phyloP scores from a whole-genome alignment of 345 rosid genomes.

The Linum trigynum region DNA sequence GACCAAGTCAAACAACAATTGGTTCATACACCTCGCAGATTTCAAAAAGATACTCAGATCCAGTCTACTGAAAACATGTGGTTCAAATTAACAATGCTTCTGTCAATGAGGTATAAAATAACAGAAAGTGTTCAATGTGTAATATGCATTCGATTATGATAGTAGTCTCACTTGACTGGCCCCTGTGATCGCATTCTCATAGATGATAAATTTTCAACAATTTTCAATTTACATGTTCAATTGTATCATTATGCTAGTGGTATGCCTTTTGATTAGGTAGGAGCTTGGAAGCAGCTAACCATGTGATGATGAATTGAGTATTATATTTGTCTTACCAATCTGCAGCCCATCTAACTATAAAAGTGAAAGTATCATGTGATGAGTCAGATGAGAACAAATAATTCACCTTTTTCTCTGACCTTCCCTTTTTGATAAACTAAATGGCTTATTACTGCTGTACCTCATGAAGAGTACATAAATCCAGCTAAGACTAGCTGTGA shows the following conservation, averaged over 20 bases:
- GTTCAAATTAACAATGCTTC: conserved; percentile 2
- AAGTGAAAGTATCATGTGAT: conserved; percentile 30
- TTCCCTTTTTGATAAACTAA: background rate
- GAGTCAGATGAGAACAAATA: conserved; percentile 34
- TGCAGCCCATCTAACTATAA: conserved; percentile 14
- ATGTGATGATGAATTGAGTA: conserved; percentile 32
- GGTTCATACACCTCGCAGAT: conserved; percentile 3
- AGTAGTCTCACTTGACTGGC: conserved; percentile 12
- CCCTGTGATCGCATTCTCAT: conserved; percentile 7
- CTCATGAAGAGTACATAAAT: conserved; percentile 1
- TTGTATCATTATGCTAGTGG: background rate
- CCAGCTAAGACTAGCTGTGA: conserved; percentile 15
- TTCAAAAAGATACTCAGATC: background rate
- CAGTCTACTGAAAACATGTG: background rate
- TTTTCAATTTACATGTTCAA: conserved; percentile 6
- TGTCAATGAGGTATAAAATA: conserved; percentile 3
- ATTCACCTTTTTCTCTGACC: conserved; percentile 19
- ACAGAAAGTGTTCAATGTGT: conserved; percentile 12
- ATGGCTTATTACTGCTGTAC: conserved; percentile 9
- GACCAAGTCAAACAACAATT: conserved; percentile 2
- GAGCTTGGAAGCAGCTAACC: conserved; percentile 31
- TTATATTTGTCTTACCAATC: conserved; percentile 18
- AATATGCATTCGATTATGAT: conserved; percentile 5
- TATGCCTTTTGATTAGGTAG: conserved; percentile 18
- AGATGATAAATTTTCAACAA: conserved; percentile 1